Base-by-base conservation (phyloP, 116 monocot genomes). In the Iris pallida region DNA sequence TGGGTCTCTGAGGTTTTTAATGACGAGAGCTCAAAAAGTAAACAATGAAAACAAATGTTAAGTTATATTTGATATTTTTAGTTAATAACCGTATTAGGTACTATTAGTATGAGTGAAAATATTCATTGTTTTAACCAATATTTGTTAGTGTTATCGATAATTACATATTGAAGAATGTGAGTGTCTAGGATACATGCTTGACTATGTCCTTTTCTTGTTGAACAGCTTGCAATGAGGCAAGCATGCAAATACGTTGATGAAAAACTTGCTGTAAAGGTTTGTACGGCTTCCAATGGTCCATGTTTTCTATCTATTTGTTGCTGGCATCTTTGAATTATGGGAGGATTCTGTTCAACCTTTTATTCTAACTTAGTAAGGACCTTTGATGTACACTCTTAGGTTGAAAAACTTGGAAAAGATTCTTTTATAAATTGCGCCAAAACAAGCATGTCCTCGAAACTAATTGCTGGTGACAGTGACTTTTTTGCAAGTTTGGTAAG, bases 371-470 rank as follows among this genome's bases (percentile, higher is more conserved):
- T 63, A 16, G 47, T 55, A 42, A 55, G 17, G 59, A 48, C 16
- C 60, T 42, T n/a, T 19, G 14, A 73, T 74, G 7, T 73, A 16
- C 43, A 15, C 76, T 7, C 71, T 5, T 78, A 97, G 97, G 97
- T 97, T 56, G 97, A 92, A 70, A 97, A 90, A 68, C 87, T 97
- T 63, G 97, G 92, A 48, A 97, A 89, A 71, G 96, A 97, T 71
- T 91, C 89, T 11, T 80, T 97, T 58, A 57, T 97, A 56, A 97
- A 97, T 52, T 97, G 92, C 81, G 96, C 96, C 4, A 96, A 96
- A 76, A 96, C 96, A 71, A 96, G 96, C 86, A 96, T 96, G 92
- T 97, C 96, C 62, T 97, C 96, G 30, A 97, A 97, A 73, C 75
- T 97, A 72, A 85, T 97, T 76, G 72, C 73, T 20, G 72, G 66